Evolutionary conservation across 1,139 yeast genomes (phyloP), one percentile per base, ranked within the genome.

Genomic region (Candida sanyaensis): DNA sequence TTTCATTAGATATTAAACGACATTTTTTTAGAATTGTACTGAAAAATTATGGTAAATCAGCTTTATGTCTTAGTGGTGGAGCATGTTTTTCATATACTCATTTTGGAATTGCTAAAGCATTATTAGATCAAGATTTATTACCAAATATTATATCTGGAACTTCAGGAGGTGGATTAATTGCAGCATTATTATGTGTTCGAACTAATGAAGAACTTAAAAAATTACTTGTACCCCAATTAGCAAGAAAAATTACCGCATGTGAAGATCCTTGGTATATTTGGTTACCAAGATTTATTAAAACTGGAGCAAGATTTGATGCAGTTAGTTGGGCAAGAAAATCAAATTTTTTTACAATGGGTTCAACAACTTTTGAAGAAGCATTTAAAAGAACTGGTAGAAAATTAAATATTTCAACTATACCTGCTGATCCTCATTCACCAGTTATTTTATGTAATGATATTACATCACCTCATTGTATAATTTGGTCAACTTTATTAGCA

Each of bases 401-500:
- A 30, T 72, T 88, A 52, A 88, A 87, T 62, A 80, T 88, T 32
- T 81, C 90, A 0, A 86, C 93, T 0, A 91, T 88, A 3, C 95
- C 96, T 1, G 85, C 90, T 6, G 93, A 88, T 60, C 88, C 90
- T 1, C 88, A 86, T 62, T 84, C 92, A 1, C 95, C 96, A 0
- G 91, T 84, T 4, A 87, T 88, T 60, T 69, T 88, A 47, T 85
- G 93, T 63, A 88, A 88, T 57, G 83, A 83, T 58, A 78, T 86
- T 48, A 88, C 95, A 0, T 81, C 92, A 6, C 95, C 95, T 9
- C 80, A 86, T 62, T 86, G 93, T 61, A 84, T 87, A n/a, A 84
- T 88, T 21, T 88, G 95, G 95, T 83, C 89, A 2, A 74, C 92
- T 0, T 68, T 88, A 52, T 68, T 88, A 41, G 95, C 95, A 0